Base-by-base conservation (phyloP, 1,284 basidiomycete species). In the Phellopilus nigrolimitatus region DNA sequence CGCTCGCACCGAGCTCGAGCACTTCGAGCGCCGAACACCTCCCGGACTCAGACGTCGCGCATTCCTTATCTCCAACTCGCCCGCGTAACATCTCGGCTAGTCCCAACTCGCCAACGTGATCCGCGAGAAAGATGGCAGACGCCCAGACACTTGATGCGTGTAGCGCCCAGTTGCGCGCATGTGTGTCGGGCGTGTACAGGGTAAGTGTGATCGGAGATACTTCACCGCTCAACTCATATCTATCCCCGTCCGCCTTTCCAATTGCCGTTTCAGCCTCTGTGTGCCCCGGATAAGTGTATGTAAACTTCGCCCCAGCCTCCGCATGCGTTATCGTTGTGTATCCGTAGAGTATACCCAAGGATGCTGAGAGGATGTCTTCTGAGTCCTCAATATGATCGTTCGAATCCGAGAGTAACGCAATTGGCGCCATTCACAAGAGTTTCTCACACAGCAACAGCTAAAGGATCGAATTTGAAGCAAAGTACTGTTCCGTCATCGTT, bases 141-240 rank as follows among this genome's bases (percentile, higher is more conserved):
- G 74, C 67, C 87, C 85, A 89, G 59, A 89, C 79, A 13, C 82
- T 82, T 4, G 82, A 81, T 1, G 85, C 86, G 55, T 89, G 85
- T 3, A 89, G 64, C 4, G 74, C 71, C 85, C 85, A 88, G 58
- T 89, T 86, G 8, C 73, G 70, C 8, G 82, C 67, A 9, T 74
- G 68, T 3, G 85, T 82, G 59, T 87, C 80, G 12, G 87, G 85
- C 1, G 76, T 82, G 21, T 62, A 62, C 41, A 88, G 65, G 3
- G 64, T 63, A 4, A 75, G 64, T 1, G 55, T 55, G 25, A 55
- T 55, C 24, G 30, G 40, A 38, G 33, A 33, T 2, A 39, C 5
- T 9, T 22, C n/a, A n/a, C n/a, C n/a, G n/a, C n/a, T 15, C 31
- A 33, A 24, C 24, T 48, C 36, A 5, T 21, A 41, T 74, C 63